Conservation (phyloP, 2,329 filamentous ascomycete genomes). For the Colletotrichum musicola region DNA sequence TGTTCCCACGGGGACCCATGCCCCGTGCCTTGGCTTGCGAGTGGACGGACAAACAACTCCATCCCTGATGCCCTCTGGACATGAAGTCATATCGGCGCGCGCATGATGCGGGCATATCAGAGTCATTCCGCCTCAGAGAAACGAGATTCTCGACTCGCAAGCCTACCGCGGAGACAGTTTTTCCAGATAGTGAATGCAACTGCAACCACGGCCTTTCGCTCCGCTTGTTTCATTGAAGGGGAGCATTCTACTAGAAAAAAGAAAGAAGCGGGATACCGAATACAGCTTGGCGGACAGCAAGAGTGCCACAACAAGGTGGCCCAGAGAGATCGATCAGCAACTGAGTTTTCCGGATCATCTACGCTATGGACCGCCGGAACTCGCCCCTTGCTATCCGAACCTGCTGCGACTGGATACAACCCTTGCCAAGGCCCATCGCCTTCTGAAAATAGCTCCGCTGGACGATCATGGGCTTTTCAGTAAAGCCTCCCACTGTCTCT, state of each 20-base stretch:
- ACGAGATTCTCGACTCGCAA: background rate
- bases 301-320: background rate
- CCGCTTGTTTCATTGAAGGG: background rate
- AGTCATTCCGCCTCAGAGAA: background rate
- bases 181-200: background rate
- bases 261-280: background rate
- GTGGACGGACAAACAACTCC: conserved; percentile 11
- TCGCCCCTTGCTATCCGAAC: background rate
- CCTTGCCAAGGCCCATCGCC: background rate
- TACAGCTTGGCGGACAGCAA: background rate
- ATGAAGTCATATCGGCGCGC: background rate
- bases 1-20: background rate
- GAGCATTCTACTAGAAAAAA: background rate
- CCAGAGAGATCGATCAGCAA: background rate
- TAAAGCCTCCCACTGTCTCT: background rate
- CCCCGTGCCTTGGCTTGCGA: background rate
- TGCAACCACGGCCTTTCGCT: background rate
- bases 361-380: background rate
- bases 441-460: background rate
- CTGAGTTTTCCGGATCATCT: background rate
- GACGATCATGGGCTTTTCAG: background rate
- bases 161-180: background rate
- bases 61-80: background rate
- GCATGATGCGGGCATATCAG: conserved; percentile 1
- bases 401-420: too few relatives aligned